Conservation (phyloP, 148 eudicot genomes). For the Cornus florida region DNA sequence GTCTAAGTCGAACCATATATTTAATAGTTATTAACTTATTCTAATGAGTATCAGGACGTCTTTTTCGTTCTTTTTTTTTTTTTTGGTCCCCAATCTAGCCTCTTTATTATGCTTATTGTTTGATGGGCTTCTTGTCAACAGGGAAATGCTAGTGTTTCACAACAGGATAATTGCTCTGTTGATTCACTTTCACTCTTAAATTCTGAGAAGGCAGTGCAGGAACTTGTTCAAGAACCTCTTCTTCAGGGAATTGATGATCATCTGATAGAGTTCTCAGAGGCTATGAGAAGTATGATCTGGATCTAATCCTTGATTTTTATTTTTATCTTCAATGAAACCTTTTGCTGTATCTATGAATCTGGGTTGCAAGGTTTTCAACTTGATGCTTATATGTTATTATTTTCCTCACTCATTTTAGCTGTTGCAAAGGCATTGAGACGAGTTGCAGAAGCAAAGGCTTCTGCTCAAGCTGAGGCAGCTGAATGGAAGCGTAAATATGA, state of each 20-base stretch:
- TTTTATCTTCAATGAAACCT: neutral
- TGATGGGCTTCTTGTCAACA: conserved; percentile 17
- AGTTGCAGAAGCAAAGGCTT: conserved; percentile 92
- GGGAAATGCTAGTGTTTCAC: conserved; percentile 41
- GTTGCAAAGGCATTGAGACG: conserved; percentile 85
- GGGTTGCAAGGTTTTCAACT: conserved; percentile 4
- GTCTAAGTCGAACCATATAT: neutral
- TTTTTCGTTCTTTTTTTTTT: no score
- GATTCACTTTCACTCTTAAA: conserved; percentile 42
- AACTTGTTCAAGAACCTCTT: conserved; percentile 53
- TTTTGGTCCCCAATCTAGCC: neutral
- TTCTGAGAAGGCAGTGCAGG: conserved; percentile 61
- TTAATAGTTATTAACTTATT: neutral
- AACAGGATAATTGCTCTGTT: conserved; percentile 43
- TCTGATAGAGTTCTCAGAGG: conserved; percentile 71
- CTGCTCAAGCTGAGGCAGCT: conserved; percentile 94
- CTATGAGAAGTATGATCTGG: conserved; percentile 72
- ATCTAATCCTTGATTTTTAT: neutral
- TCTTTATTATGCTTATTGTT: neutral
- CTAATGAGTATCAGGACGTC: neutral
- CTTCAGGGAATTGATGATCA: conserved; percentile 61
- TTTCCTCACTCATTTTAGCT: conserved; percentile 46
- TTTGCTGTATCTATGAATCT: neutral
- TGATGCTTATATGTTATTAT: conserved; percentile 17
- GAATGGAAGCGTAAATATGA: conserved; percentile 99